Conservation (phyloP, 2,329 filamentous ascomycete genomes). For the Colletotrichum endophyticum region DNA sequence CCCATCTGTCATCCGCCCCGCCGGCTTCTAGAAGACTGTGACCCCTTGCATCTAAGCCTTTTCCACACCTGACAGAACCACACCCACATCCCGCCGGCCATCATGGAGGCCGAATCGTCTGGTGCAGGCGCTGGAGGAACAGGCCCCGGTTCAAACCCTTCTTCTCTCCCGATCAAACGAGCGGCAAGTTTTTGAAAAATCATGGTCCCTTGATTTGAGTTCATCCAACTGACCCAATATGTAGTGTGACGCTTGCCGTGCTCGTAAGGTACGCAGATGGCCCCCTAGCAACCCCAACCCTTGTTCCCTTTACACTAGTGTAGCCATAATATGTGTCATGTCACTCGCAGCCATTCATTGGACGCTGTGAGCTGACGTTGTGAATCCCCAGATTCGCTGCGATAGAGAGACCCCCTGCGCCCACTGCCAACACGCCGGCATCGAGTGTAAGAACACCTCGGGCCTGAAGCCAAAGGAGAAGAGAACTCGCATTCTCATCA, state of each 20-base stretch:
- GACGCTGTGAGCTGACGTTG: neutral
- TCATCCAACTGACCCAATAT: neutral
- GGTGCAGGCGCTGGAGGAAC: neutral
- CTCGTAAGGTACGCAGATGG: constrained; percentile 32
- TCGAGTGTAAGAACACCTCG: constrained; percentile 9
- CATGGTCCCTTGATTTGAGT: neutral
- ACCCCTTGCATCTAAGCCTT: neutral
- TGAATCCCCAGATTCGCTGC: constrained; percentile 1
- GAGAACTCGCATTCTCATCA: constrained; percentile 9
- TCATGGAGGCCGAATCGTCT: constrained; percentile 1
- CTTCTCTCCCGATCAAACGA: constrained; percentile 4
- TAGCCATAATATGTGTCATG: constrained; percentile 36
- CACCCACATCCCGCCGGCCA: neutral
- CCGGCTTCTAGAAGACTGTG: neutral
- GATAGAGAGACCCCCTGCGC: constrained; percentile 6
- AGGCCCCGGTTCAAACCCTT: neutral
- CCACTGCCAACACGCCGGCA: constrained; percentile 9
- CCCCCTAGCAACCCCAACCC: constrained; percentile 28
- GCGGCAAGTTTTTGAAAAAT: neutral
- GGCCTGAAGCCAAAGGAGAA: constrained; percentile 10
- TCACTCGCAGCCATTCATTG: constrained; percentile 31
- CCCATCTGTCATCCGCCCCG: neutral
- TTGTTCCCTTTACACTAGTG: constrained; percentile 18
- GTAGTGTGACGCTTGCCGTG: constrained; percentile 36
- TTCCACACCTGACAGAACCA: neutral